phyloP scores from a whole-genome alignment of 331 rosid species.

The Quercus tomentella region DNA sequence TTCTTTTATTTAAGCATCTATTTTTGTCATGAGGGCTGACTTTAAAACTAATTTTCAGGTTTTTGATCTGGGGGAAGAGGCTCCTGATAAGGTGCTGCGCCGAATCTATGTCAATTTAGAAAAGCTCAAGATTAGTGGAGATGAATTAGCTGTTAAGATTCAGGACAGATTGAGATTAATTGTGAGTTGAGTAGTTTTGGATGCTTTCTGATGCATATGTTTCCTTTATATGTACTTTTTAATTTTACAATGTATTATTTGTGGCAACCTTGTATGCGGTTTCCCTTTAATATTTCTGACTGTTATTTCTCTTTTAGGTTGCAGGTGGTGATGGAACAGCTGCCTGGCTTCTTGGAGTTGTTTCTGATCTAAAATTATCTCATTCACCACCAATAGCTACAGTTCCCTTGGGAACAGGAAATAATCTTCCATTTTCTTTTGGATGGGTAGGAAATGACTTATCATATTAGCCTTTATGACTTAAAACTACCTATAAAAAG shows the following conservation, averaged over 20 bases:
- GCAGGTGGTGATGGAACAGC: constrained; percentile 99
- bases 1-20: background rate
- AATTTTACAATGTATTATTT: background rate
- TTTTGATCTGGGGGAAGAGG: constrained; percentile 78
- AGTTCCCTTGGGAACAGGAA: constrained; percentile 94
- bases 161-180: constrained; percentile 64
- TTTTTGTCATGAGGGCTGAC: constrained; percentile 18
- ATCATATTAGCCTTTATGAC: background rate
- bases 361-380: constrained; percentile 84
- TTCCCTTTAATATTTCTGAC: constrained; percentile 12
- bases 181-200: constrained; percentile 48
- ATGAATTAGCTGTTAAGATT: constrained; percentile 44
- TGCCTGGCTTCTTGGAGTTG: constrained; percentile 99
- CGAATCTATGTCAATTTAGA: constrained; percentile 58
- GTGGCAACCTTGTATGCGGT: constrained; percentile 10
- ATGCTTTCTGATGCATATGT: background rate
- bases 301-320: constrained; percentile 47
- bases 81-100: constrained; percentile 71
- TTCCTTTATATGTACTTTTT: background rate
- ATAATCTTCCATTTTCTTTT: constrained; percentile 97
- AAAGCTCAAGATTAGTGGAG: constrained; percentile 47
- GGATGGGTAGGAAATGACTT: constrained; percentile 74
- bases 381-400: constrained; percentile 87
- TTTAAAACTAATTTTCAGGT: constrained; percentile 47
- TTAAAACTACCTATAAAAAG: background rate